These are phyloP conservation scores for Salix purpurea DNA, from an alignment of 345 rosid genomes.

Conservation along the genomic window DNA sequence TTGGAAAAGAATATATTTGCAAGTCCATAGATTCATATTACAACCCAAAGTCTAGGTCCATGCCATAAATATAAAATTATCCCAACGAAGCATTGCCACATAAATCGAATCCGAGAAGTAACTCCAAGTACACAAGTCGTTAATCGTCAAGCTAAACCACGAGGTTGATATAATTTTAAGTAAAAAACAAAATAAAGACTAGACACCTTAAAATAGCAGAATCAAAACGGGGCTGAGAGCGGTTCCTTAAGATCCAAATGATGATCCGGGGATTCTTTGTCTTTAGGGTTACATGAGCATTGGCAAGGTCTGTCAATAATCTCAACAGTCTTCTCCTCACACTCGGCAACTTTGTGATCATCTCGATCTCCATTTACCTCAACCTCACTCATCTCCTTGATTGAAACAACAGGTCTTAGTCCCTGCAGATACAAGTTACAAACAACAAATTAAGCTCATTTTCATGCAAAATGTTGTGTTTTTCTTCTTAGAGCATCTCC, in stretches of 20 bases:
- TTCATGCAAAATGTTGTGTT: too few relatives aligned
- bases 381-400: not conserved
- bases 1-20: too few relatives aligned
- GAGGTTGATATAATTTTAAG: too few relatives aligned
- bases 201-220: not conserved
- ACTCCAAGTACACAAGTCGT: too few relatives aligned
- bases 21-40: too few relatives aligned
- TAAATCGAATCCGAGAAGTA: too few relatives aligned
- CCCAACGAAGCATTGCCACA: too few relatives aligned
- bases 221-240: conserved; percentile 44
- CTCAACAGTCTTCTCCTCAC: not conserved
- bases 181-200: not conserved
- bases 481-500: too few relatives aligned
- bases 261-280: conserved; percentile 26
- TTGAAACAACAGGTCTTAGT: not conserved
- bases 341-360: not conserved
- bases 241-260: conserved; percentile 33
- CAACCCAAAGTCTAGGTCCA: too few relatives aligned
- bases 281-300: conserved; percentile 12
- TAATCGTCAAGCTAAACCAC: too few relatives aligned
- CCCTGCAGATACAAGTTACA: conserved; percentile 15
- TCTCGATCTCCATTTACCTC: not conserved
- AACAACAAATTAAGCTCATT: not conserved
- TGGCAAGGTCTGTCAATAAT: conserved; percentile 34
- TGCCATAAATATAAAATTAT: too few relatives aligned